phyloP scores from a whole-genome alignment of 805 yeast species.

The Teunomyces funiuensis region DNA sequence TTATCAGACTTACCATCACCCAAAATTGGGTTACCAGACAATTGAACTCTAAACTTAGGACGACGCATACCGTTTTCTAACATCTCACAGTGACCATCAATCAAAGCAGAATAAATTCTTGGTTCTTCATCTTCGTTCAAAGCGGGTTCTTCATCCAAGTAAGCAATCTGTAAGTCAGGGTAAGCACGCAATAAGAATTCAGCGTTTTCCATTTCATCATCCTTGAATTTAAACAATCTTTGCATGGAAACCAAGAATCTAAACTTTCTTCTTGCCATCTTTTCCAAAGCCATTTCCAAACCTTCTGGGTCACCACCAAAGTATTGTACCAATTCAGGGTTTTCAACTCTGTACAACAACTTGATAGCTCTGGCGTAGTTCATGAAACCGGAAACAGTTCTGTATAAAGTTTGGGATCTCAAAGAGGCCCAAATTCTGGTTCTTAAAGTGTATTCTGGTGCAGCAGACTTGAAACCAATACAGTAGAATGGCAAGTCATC shows the following conservation, averaged over 20 bases:
- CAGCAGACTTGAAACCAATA: constrained; percentile 96
- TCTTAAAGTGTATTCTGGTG: constrained; percentile 93
- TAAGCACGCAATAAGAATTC: constrained; percentile 80
- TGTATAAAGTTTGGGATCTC: constrained; percentile 92
- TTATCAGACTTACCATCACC: constrained; percentile 91
- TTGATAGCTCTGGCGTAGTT: constrained; percentile 96
- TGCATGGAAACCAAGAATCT: constrained; percentile 84
- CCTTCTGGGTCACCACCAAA: constrained; percentile 99
- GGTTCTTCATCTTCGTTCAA: constrained; percentile 67
- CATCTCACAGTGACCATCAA: constrained; percentile 77
- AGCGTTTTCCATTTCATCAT: constrained; percentile 76
- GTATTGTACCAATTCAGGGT: constrained; percentile 94
- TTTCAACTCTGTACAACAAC: constrained; percentile 88
- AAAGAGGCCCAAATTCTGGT: constrained; percentile 98
- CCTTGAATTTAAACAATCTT: constrained; percentile 67
- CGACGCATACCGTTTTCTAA: constrained; percentile 60
- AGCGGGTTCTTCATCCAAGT: constrained; percentile 90
- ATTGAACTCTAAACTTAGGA: constrained; percentile 71
- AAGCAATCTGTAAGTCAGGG: constrained; percentile 87
- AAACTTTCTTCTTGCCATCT: constrained; percentile 83
- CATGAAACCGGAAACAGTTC: constrained; percentile 98
- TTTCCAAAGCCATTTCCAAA: constrained; percentile 87
- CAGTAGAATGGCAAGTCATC: constrained; percentile 94
- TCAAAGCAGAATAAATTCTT: constrained; percentile 70
- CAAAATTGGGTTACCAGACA: constrained; percentile 81